Percentiles rank a stretch among this genome's conserved stretches.
phyloP scores from a whole-genome alignment of 768 basidiomycete genomes.

The Podaxis mareebaensis region DNA sequence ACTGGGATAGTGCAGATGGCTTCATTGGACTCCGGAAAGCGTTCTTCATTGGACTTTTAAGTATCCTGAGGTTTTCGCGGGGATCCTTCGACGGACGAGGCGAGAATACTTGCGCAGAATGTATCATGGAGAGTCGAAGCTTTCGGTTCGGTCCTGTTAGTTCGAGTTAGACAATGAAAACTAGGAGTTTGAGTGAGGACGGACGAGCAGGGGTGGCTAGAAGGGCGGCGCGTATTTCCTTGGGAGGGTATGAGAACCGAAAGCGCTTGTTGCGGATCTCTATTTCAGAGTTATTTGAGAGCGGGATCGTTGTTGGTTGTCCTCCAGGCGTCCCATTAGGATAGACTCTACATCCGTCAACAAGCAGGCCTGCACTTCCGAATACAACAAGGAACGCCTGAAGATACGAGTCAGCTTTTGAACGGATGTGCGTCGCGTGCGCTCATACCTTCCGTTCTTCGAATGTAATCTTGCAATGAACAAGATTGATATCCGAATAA shows the following conservation, averaged over 20 bases:
- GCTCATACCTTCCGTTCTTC: constrained; percentile 58
- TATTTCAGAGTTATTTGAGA: constrained; percentile 65
- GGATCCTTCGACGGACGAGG: constrained; percentile 63
- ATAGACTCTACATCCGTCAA: constrained; percentile 65
- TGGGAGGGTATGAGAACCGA: constrained; percentile 74
- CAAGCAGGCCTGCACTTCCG: constrained; percentile 53
- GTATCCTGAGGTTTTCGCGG: constrained; percentile 60
- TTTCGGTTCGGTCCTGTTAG: constrained; percentile 39
- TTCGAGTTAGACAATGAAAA: constrained; percentile 6
- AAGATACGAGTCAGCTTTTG: not conserved
- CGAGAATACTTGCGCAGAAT: constrained; percentile 71
- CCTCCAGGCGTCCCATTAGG: constrained; percentile 36
- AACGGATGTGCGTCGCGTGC: not conserved
- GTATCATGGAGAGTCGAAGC: constrained; percentile 74
- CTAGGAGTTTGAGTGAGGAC: constrained; percentile 23
- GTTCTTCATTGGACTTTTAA: constrained; percentile 57
- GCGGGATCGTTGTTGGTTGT: constrained; percentile 55
- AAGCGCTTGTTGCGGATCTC: constrained; percentile 72
- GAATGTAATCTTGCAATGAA: constrained; percentile 72
- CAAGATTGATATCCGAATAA: constrained; percentile 57
- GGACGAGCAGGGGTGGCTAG: constrained; percentile 51
- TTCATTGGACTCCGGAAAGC: constrained; percentile 34
- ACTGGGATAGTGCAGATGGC: constrained; percentile 23
- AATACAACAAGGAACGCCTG: constrained; percentile 71
- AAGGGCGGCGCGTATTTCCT: constrained; percentile 57